Conservation (phyloP, 257 asterid species). For the Handroanthus guayacan region DNA sequence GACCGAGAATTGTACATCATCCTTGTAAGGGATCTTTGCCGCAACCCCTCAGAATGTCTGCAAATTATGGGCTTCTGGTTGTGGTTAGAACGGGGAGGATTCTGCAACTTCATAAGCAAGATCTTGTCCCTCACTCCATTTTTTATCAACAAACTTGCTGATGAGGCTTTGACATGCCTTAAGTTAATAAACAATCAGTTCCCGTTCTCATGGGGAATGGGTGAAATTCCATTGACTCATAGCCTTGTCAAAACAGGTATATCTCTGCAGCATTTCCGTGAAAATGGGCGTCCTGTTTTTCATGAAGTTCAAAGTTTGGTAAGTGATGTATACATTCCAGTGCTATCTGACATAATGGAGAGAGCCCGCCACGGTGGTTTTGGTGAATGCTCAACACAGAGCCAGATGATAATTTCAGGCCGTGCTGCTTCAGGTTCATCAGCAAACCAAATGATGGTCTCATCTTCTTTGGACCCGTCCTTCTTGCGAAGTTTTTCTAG, state of each 20-base stretch:
- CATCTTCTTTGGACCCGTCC: conserved; percentile 16
- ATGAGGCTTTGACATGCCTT: conserved; percentile 65
- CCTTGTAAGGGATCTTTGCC: conserved; percentile 55
- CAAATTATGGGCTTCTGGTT: conserved; percentile 65
- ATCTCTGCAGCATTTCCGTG: conserved; percentile 43
- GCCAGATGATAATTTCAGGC: not conserved
- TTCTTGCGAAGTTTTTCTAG: conserved; percentile 32
- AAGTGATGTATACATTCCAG: conserved; percentile 43
- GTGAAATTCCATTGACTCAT: conserved; percentile 54
- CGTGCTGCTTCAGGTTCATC: conserved; percentile 5
- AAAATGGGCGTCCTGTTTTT: conserved; percentile 30
- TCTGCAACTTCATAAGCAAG: conserved; percentile 37
- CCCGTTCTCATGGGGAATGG: not conserved
- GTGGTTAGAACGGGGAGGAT: conserved; percentile 58
- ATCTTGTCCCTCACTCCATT: conserved; percentile 43
- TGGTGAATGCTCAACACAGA: not conserved
- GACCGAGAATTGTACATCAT: conserved; percentile 54
- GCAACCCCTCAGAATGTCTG: conserved; percentile 58
- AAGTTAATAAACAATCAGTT: conserved; percentile 36
- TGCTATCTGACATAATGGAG: conserved; percentile 53
- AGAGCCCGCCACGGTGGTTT: conserved; percentile 39
- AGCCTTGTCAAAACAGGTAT: conserved; percentile 40
- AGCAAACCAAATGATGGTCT: not conserved
- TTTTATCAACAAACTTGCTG: conserved; percentile 50
- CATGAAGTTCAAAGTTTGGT: conserved; percentile 37